These are phyloP conservation scores for Nicotiana benthamiana DNA, from an alignment of 257 asterid species.

Conservation along the genomic window DNA sequence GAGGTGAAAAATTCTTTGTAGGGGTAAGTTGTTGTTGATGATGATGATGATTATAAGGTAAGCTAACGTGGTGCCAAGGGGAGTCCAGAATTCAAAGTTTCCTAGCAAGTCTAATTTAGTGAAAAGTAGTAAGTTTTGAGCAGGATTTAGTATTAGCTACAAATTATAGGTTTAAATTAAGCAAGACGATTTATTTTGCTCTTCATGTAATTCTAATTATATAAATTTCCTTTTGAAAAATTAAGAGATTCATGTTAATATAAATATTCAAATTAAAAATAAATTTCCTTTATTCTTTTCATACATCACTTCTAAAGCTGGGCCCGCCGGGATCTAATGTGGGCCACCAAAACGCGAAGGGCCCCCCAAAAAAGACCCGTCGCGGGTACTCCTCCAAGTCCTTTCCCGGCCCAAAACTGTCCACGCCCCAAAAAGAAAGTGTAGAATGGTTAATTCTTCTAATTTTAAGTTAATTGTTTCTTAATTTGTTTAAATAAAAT, in stretches of 20 bases:
- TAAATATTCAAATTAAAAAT: too few species aligned
- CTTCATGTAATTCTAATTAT: neutral
- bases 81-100: neutral
- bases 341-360: neutral
- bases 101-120: neutral
- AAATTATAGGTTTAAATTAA: neutral
- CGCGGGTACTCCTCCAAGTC: neutral
- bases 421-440: neutral
- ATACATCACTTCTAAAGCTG: neutral
- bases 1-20: too few species aligned
- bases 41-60: neutral
- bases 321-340: neutral
- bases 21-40: too few species aligned
- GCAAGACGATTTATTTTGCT: too few species aligned
- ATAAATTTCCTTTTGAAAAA: neutral
- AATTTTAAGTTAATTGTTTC: neutral
- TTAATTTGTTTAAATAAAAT: too few species aligned
- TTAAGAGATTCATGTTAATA: neutral
- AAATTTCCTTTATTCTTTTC: neutral
- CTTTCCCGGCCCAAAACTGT: neutral
- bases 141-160: neutral
- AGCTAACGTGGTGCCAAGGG: neutral
- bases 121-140: neutral
- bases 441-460: neutral
- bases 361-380: neutral